These are phyloP conservation scores for Nothophoma quercina DNA, from an alignment of 2,329 filamentous ascomycete genomes.

Conservation along the genomic window DNA sequence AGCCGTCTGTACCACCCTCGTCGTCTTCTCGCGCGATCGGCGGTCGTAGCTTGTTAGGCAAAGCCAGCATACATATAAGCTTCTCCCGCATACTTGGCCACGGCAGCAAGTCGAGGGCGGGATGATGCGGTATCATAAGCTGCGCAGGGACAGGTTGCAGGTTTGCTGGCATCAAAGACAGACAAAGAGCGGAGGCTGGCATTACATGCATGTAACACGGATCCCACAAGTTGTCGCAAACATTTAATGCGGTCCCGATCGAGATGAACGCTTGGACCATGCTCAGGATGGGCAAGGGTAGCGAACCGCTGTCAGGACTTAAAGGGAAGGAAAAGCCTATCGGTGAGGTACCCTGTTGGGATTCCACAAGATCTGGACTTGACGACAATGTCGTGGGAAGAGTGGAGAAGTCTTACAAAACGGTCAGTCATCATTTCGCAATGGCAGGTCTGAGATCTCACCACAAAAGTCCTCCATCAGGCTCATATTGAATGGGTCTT, in stretches of 20 bases:
- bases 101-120: constrained; percentile 64
- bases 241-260: constrained; percentile 25
- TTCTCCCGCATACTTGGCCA: constrained; percentile 61
- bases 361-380: neutral
- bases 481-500: neutral
- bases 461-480: constrained; percentile 1
- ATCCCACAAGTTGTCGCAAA: constrained; percentile 24
- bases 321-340: constrained; percentile 17
- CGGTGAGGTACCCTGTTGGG: neutral
- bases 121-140: constrained; percentile 62
- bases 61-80: constrained; percentile 60
- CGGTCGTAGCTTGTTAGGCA: constrained; percentile 60
- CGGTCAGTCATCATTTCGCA: neutral
- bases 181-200: constrained; percentile 7
- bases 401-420: neutral
- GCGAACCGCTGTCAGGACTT: constrained; percentile 26
- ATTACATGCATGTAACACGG: constrained; percentile 31
- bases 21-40: constrained; percentile 50
- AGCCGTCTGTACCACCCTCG: constrained; percentile 30
- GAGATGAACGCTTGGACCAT: constrained; percentile 21
- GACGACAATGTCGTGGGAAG: constrained; percentile 6
- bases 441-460: neutral
- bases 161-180: constrained; percentile 33
- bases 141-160: constrained; percentile 63
- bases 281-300: constrained; percentile 52